Evolutionary conservation across 768 basidiomycete genomes (phyloP), one percentile per base, ranked within the genome.

Genomic region (Tephrocybe sp.): DNA sequence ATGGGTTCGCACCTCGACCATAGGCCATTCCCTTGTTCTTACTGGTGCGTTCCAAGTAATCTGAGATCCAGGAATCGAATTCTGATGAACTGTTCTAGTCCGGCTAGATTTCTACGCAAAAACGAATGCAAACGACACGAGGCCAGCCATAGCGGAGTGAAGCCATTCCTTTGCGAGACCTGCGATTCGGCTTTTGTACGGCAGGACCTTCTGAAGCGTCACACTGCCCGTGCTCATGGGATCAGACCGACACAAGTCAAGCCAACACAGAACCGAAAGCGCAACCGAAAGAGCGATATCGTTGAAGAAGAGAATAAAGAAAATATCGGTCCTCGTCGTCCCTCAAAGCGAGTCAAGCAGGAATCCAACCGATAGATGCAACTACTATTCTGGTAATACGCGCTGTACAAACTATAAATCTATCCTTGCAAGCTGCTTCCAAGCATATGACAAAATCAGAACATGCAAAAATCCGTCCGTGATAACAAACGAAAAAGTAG

Each of bases 51-150:
- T 40, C 19, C 32, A 42, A 43, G 22, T 40, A 16, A 7, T 46
- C 26, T 32, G 16, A 31, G 13, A 23, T 10, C 30, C 48, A 30
- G 33, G 17, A 17, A 22, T 34, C 31, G 3, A 10, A 11, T n/a
- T 43, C 42, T 49, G 48, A 60, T 13, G 48, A 8, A 41, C 13
- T 20, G 42, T n/a, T 33, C 11, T 45, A 88, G 87, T 61, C 65
- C 78, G 2, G 72, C 83, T 51, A 72, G 80, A 11, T 89, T 88
- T 68, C 62, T 86, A 52, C 82, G 87, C 52, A 87, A 84, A 64
- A 87, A 89, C 59, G 86, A 89, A 62, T 86, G 84, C 69, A 87
- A 86, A 62, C 79, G 87, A 22, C 87, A 89, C 53, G 84, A 86
- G 63, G 72, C 80, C 12, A 82, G 79, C 52, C 86, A 89, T 59